These are phyloP conservation scores for Aquilaria agallochum DNA, from an alignment of 441 rosid genomes.

Conservation along the genomic window DNA sequence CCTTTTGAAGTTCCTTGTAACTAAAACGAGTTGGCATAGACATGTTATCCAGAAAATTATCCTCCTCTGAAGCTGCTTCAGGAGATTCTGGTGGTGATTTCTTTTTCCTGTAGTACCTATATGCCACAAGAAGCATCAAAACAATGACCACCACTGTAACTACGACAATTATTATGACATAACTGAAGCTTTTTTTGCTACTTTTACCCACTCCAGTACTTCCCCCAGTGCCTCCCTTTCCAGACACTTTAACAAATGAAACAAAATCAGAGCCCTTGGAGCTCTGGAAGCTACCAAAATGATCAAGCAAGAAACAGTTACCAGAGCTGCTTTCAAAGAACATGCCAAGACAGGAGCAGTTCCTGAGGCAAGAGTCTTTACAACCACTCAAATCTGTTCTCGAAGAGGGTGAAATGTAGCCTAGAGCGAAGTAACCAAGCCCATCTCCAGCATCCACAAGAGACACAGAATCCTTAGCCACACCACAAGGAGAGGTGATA, in stretches of 20 bases:
- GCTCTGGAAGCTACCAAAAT: conserved; percentile 60
- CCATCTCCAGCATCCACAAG: conserved; percentile 54
- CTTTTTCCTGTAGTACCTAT: conserved; percentile 36
- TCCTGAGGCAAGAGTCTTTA: conserved; percentile 52
- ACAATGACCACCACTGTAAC: conserved; percentile 44
- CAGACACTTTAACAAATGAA: conserved; percentile 56
- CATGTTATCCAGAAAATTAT: conserved; percentile 60
- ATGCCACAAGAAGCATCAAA: conserved; percentile 45
- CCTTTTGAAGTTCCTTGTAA: conserved; percentile 73
- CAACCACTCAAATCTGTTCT: conserved; percentile 60
- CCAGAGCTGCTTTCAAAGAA: conserved; percentile 73
- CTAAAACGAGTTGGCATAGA: conserved; percentile 78
- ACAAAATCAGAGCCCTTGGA: conserved; percentile 35
- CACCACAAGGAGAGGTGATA: conserved; percentile 48
- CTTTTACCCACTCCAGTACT: conserved; percentile 26
- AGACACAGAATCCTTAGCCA: conserved; percentile 26
- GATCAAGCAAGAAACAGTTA: conserved; percentile 70
- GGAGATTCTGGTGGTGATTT: conserved; percentile 32
- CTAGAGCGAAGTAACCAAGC: conserved; percentile 64
- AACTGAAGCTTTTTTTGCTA: conserved; percentile 36
- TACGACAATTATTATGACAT: conserved; percentile 47
- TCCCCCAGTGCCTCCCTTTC: conserved; percentile 16
- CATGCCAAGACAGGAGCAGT: conserved; percentile 77
- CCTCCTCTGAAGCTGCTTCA: conserved; percentile 66
- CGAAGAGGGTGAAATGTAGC: conserved; percentile 46